Evolutionary conservation across 129 eudicot genomes (phyloP), one percentile per base, ranked within the genome.

Genomic region (Centrapalus pauciflorus): DNA sequence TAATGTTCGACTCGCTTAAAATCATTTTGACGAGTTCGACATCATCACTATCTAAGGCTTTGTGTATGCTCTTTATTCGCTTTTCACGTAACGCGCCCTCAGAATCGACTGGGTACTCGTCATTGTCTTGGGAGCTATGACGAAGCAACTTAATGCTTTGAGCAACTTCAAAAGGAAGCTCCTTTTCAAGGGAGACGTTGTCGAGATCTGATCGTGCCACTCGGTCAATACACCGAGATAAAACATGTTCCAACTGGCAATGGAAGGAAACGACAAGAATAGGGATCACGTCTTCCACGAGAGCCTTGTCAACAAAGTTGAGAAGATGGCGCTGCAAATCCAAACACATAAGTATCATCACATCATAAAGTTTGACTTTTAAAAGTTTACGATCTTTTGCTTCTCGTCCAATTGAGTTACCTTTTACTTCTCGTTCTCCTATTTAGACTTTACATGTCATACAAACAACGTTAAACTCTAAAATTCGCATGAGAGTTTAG

Each of bases 1-100:
- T 74, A 37, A 82, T 78, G 3, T 76, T 61, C 4, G 91, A 84
- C 67, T 90, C 97, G 0, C 54, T 72, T 32, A 90, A 58, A 13
- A 90, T 89, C 65, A 84, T 34, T 33, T 70, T 82, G 24, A 90
- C 78, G 5, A 90, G 73, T 37, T 90, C 95, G 1, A 90, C 78
- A 57, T 90, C 97, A n/a, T 90, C 87, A 4, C 87, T 82, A 72
- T 90, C 97, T 23, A 90, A 49, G 5, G 97, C 97, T 68, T 75
- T 80, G 75, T 77, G 95, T 52, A 90, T 67, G 77, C 87, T 84
- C 37, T 66, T 77, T 0, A 87, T 76, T 28, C 83, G 64, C 60
- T 80, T 86, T 55, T 90, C 80, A 37, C 41, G 82, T 58, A 81
- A 13, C 11, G 62, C 43, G 26, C 71, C 79, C 28, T 46, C 82